Conservation (phyloP, 2,329 filamentous ascomycete genomes). For the Exophiala oligosperma region DNA sequence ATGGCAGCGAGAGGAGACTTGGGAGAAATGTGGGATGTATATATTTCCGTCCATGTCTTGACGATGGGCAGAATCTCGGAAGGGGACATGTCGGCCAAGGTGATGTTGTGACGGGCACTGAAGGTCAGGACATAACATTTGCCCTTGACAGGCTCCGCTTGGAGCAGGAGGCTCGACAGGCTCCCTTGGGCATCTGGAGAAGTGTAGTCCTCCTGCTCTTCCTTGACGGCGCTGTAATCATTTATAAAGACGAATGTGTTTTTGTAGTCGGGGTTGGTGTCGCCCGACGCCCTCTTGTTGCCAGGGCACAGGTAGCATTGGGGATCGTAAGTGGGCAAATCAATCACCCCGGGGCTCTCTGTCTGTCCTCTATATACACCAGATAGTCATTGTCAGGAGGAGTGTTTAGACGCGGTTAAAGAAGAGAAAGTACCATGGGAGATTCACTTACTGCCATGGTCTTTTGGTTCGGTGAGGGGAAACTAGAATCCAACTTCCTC, state of each 20-base stretch:
- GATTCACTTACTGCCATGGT: conserved; percentile 82
- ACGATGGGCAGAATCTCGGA: conserved; percentile 78
- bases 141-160: conserved; percentile 82
- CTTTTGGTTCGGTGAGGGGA: conserved; percentile 95
- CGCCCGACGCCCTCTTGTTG: conserved; percentile 84
- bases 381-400: neutral
- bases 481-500: conserved; percentile 88
- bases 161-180: conserved; percentile 73
- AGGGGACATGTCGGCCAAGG: conserved; percentile 83
- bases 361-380: conserved; percentile 65
- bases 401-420: neutral
- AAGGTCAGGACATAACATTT: conserved; percentile 98
- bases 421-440: neutral
- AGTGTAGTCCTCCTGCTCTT: conserved; percentile 79
- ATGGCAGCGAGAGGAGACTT: conserved; percentile 62
- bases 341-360: conserved; percentile 67
- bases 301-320: conserved; percentile 94
- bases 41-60: conserved; percentile 88
- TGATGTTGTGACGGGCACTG: conserved; percentile 84
- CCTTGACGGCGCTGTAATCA: conserved; percentile 95
- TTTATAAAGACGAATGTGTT: conserved; percentile 94
- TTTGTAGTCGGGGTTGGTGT: conserved; percentile 80
- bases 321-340: conserved; percentile 78
- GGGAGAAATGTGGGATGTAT: conserved; percentile 75
- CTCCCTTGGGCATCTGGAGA: conserved; percentile 42